These are phyloP conservation scores for Bisporella sp. DNA, from an alignment of 2,329 filamentous ascomycete species.

Conservation along the genomic window DNA sequence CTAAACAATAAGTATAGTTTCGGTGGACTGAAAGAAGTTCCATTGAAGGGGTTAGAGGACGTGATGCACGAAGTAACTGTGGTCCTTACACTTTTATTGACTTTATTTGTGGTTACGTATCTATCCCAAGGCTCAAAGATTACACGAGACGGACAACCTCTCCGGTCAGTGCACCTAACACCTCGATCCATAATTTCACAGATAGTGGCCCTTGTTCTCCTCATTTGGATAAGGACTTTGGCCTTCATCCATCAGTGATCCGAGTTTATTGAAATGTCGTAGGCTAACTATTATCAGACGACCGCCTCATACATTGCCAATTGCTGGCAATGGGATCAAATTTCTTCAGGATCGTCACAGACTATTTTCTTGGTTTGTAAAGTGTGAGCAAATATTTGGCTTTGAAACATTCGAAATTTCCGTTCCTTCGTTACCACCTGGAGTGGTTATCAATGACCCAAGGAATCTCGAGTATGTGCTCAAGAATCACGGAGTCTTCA, in stretches of 20 bases:
- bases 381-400: conserved; percentile 48
- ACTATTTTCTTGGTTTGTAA: conserved; percentile 56
- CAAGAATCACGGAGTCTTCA: conserved; percentile 51
- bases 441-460: conserved; percentile 56
- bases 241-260: too few species aligned
- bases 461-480: conserved; percentile 56
- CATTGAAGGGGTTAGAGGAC: neutral
- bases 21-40: neutral
- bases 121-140: conserved; percentile 18
- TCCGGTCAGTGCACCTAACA: conserved; percentile 15
- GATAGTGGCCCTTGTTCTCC: neutral
- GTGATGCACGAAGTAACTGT: conserved; percentile 17
- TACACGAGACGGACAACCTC: conserved; percentile 19
- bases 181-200: too few species aligned
- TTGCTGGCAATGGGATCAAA: conserved; percentile 53
- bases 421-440: conserved; percentile 55
- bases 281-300: conserved; percentile 15
- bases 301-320: conserved; percentile 33
- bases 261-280: neutral
- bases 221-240: too few species aligned
- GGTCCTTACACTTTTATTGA: conserved; percentile 9
- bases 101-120: conserved; percentile 6
- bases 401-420: conserved; percentile 55
- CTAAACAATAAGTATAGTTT: neutral
- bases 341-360: conserved; percentile 54